Evolutionary conservation across 768 basidiomycete genomes (phyloP), one percentile per base, ranked within the genome.

Genomic region (Lactifluus echinatus): DNA sequence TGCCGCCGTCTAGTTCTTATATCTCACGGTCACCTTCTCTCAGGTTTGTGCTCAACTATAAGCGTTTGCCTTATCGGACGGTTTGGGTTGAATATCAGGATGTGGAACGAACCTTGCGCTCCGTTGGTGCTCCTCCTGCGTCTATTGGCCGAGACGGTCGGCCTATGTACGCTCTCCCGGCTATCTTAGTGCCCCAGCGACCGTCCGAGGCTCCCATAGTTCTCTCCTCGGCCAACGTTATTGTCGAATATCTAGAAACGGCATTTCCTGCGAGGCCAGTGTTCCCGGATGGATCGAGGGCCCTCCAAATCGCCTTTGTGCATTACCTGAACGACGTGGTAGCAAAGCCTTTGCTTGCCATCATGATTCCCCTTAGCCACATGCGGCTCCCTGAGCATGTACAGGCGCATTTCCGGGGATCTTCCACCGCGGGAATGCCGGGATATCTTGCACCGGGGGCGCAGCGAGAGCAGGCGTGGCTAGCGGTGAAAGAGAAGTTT

Each of bases 21-120:
- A 24, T 17, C 47, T 53, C 12, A 8, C 14, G n/a, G 55, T 17
- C 26, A 7, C 19, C 3, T 50, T 26, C 52, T 58, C 17, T 15
- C 42, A 87, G 86, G 46, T 79, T 87, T 50, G 81, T 87, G 43
- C 72, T 89, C n/a, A 89, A 89, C 66, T 88, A 79, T 66, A 89
- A 89, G 65, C 77, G 82, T 3, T 76, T 90, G 7, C 79, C 75
- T 0, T 85, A 89, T 66, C 77, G 76, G 40, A 90, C 87, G 0
- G 71, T 76, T 24, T 88, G 84, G 83, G 72, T 89, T 19, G 82
- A 88, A 33, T 79, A 86, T 56, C 75, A 82, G 19, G 81, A 89
- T 31, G 79, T 90, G 26, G 87, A 88, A 63, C 56, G 71, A 7
- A 82, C 80, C 1, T 65, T 88, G 29, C 77, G 76, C 19, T 69